Percentiles rank a stretch among this genome's conserved stretches.
These are phyloP conservation scores for Vicia villosa DNA, from an alignment of 306 rosid species.

Conservation along the genomic window DNA sequence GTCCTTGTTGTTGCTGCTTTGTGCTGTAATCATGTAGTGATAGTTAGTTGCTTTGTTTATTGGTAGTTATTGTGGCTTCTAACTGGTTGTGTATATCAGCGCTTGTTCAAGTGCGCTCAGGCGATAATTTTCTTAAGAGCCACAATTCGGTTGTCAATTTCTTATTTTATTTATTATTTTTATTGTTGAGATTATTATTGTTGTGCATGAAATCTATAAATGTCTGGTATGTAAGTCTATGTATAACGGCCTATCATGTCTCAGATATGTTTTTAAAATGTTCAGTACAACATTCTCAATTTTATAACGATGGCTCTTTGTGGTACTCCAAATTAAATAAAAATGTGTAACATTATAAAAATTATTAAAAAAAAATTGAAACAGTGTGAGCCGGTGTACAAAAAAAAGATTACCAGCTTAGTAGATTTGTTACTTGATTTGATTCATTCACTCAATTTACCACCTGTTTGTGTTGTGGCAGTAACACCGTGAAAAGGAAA, in stretches of 20 bases:
- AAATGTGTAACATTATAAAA: too few relatives aligned
- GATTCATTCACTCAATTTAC: too few relatives aligned
- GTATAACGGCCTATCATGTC: slow-evolving; percentile 16
- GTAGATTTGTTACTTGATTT: too few relatives aligned
- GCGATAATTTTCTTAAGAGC: slow-evolving; percentile 28
- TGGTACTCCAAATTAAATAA: too few relatives aligned
- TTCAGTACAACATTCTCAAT: slow-evolving; percentile 8
- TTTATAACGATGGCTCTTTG: background rate
- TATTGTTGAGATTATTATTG: background rate
- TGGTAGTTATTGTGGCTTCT: slow-evolving; percentile 30
- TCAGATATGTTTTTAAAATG: background rate
- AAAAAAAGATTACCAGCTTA: too few relatives aligned
- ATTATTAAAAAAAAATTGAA: too few relatives aligned
- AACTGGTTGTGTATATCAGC: slow-evolving; percentile 36
- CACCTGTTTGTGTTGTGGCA: too few relatives aligned
- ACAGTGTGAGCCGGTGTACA: too few relatives aligned
- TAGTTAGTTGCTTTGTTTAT: slow-evolving; percentile 24
- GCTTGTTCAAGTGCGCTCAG: slow-evolving; percentile 24
- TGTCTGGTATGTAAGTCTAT: background rate
- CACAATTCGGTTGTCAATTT: slow-evolving; percentile 24
- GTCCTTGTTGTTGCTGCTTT: slow-evolving; percentile 22
- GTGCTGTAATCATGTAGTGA: slow-evolving; percentile 15
- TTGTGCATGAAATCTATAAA: background rate
- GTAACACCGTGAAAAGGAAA: too few relatives aligned
- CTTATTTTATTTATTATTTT: background rate